Conservation (phyloP, 306 rosid species). For the Quillaja saponaria region DNA sequence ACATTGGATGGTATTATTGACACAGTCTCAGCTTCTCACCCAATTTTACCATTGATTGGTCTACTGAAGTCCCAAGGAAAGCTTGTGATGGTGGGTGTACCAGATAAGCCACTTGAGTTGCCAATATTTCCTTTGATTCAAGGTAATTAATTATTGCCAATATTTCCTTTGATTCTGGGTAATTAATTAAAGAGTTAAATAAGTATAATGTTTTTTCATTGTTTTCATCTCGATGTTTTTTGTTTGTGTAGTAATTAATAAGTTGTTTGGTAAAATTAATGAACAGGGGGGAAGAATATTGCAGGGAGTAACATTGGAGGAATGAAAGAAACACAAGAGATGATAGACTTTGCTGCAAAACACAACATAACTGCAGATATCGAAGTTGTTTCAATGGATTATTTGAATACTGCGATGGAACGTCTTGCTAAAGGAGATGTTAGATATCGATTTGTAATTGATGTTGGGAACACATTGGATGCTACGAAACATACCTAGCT, state of each 20-base stretch:
- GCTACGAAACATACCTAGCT: too few species aligned
- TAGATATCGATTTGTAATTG: conserved; percentile 44
- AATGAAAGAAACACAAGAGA: conserved; percentile 39
- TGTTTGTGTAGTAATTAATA: not conserved
- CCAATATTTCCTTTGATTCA: conserved; percentile 30
- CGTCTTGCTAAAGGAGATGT: conserved; percentile 37
- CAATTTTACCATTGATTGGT: conserved; percentile 8
- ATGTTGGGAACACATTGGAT: conserved; percentile 31
- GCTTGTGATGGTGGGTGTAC: conserved; percentile 44
- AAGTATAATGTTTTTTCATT: too few species aligned
- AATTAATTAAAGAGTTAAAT: too few species aligned
- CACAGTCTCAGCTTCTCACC: conserved; percentile 15
- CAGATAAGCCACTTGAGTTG: conserved; percentile 32
- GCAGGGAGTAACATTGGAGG: conserved; percentile 40
- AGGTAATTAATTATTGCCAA: conserved; percentile 42
- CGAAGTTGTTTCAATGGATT: conserved; percentile 40
- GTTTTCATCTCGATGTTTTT: too few species aligned
- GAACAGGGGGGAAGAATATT: conserved; percentile 32
- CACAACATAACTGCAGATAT: conserved; percentile 38
- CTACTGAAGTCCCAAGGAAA: conserved; percentile 34
- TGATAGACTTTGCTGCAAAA: conserved; percentile 38
- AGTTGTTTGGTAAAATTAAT: not conserved
- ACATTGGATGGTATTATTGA: conserved; percentile 51
- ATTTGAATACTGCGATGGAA: conserved; percentile 33
- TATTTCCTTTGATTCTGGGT: too few species aligned